Conservation (phyloP, 106 monocot species). For the Dendrobium huoshanense region DNA sequence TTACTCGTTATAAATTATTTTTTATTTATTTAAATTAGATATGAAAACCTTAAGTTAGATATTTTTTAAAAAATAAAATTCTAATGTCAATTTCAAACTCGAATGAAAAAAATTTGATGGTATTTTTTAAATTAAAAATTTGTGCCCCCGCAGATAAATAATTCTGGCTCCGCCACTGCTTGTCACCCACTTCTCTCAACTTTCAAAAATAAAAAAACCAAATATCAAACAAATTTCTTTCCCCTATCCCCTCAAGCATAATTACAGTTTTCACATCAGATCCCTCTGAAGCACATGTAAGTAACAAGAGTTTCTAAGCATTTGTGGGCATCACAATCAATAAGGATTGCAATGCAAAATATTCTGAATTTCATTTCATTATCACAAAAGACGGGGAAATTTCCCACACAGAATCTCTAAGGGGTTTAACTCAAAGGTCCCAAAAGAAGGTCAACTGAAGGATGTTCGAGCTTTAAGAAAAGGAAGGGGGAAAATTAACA, state of each 20-base stretch:
- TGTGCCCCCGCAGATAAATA: no score
- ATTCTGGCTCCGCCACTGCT: no score
- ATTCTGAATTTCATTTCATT: not conserved
- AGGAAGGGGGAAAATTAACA: not conserved
- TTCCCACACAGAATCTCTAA: not conserved
- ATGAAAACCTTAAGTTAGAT: no score
- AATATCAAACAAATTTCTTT: not conserved
- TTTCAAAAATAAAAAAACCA: no score
- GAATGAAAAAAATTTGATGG: no score
- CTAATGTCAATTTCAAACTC: no score
- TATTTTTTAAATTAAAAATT: no score
- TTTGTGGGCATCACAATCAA: not conserved
- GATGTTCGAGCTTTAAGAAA: not conserved
- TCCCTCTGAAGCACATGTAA: not conserved
- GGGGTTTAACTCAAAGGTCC: not conserved
- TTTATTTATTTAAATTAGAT: no score
- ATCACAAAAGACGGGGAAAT: not conserved
- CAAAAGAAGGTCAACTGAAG: not conserved
- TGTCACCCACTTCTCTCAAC: no score
- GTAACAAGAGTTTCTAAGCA: not conserved
- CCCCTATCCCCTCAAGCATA: no score
- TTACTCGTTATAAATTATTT: no score
- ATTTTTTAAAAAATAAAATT: no score
- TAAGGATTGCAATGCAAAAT: not conserved
- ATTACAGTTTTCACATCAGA: not conserved